Conservation (phyloP, 2,329 filamentous ascomycete genomes). For the Gnomoniopsis sp. region DNA sequence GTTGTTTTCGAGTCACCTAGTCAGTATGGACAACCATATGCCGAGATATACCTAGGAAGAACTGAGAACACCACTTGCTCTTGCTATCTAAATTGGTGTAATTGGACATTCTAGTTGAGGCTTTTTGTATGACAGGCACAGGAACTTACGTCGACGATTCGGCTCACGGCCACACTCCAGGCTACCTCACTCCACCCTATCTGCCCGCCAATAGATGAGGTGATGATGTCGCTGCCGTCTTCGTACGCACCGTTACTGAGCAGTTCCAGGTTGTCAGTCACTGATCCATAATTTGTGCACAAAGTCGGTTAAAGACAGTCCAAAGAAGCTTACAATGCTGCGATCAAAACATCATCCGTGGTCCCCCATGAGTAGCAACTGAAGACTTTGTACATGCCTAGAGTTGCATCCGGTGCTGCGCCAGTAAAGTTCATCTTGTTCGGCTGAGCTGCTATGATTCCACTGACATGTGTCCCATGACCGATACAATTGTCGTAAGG, state of each 20-base stretch:
- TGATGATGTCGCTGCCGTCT: constrained; percentile 35
- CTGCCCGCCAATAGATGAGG: constrained; percentile 25
- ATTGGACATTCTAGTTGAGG: too few species aligned
- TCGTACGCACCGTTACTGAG: constrained; percentile 36
- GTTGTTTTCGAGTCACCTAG: neutral
- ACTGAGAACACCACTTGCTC: too few species aligned
- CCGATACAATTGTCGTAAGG: constrained; percentile 35
- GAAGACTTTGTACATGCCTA: constrained; percentile 38
- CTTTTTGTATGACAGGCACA: too few species aligned
- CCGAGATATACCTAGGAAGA: too few species aligned
- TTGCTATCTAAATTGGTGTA: too few species aligned
- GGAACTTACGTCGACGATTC: constrained; percentile 24
- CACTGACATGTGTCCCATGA: constrained; percentile 44
- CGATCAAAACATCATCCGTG: constrained; percentile 37
- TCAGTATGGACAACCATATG: neutral
- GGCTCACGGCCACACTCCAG: constrained; percentile 23
- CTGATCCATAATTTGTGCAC: neutral
- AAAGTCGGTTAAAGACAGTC: neutral
- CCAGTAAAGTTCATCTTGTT: constrained; percentile 36
- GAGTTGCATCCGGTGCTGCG: constrained; percentile 36
- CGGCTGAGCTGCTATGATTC: constrained; percentile 42
- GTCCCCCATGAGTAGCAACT: constrained; percentile 24
- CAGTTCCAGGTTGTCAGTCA: neutral
- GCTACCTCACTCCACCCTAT: constrained; percentile 27
- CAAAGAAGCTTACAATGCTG: constrained; percentile 27